Evolutionary conservation across 352 stramenopile genomes (phyloP).

Genomic region (Phytophthora capsici): DNA sequence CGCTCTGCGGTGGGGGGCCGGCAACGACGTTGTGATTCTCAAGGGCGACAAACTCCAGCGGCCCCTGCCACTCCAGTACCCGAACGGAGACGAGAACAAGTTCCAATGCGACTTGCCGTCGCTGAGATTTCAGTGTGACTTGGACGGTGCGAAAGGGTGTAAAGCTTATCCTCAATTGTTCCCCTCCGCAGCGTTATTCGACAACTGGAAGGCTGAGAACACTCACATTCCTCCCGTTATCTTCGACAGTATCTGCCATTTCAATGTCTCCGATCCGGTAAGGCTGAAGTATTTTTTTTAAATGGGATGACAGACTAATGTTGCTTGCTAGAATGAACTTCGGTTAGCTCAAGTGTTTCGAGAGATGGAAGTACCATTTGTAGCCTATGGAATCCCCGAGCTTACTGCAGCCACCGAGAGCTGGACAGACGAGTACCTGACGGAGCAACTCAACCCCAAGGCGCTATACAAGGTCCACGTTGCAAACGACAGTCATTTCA

Average conservation of each 20-base stretch:
- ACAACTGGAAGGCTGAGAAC: constrained; percentile 83
- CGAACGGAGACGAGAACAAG: constrained; percentile 49
- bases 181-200: constrained; percentile 71
- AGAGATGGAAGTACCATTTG: constrained; percentile 94
- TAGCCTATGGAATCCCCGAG: constrained; percentile 91
- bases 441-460: constrained; percentile 42
- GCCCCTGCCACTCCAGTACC: constrained; percentile 42
- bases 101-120: constrained; percentile 65
- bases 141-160: constrained; percentile 47
- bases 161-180: constrained; percentile 74
- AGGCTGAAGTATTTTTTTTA: constrained; percentile 2
- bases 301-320: too few species aligned
- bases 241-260: constrained; percentile 70
- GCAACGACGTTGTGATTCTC: constrained; percentile 29
- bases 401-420: constrained; percentile 68
- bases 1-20: constrained; percentile 30
- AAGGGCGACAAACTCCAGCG: constrained; percentile 41
- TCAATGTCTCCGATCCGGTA: constrained; percentile 66
- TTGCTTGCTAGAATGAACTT: constrained; percentile 71
- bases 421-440: constrained; percentile 90
- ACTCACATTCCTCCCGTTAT: constrained; percentile 41
- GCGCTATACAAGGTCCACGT: constrained; percentile 71
- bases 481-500: constrained; percentile 93
- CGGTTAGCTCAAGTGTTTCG: constrained; percentile 90
- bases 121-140: constrained; percentile 64